These are phyloP conservation scores for Fusarium sp. DNA, from an alignment of 2,329 filamentous ascomycete species.

Conservation along the genomic window DNA sequence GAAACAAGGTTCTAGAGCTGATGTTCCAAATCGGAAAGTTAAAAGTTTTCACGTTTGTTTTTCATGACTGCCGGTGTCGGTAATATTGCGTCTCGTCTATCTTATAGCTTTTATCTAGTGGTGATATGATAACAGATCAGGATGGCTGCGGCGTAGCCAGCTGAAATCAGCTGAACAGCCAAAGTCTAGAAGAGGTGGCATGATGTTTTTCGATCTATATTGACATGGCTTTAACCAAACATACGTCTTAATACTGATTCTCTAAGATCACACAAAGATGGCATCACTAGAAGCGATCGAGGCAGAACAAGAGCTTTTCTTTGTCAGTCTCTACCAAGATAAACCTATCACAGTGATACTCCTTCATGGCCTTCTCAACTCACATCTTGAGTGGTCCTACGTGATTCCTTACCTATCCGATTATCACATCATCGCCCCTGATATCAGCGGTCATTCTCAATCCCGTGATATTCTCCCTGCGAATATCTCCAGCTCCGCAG, in stretches of 20 bases:
- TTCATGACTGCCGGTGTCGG: neutral
- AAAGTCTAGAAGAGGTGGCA: neutral
- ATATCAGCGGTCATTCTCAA: constrained; percentile 55
- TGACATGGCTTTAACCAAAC: neutral
- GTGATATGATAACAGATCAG: constrained; percentile 3
- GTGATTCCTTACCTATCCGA: constrained; percentile 51
- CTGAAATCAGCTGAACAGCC: neutral
- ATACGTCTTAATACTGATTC: neutral
- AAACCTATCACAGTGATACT: constrained; percentile 48
- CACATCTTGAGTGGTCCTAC: constrained; percentile 50
- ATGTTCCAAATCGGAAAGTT: neutral
- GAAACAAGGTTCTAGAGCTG: neutral
- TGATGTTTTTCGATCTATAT: neutral
- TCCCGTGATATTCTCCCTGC: constrained; percentile 50
- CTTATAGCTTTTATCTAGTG: neutral
- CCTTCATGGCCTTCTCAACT: constrained; percentile 50
- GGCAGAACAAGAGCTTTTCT: constrained; percentile 41
- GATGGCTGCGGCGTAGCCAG: neutral
- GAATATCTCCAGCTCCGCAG: constrained; percentile 47
- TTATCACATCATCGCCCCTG: constrained; percentile 55
- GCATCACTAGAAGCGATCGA: neutral
- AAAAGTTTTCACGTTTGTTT: constrained; percentile 1
- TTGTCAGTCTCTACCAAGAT: constrained; percentile 46
- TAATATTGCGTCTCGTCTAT: constrained; percentile 4
- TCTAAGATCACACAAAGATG: neutral